Percentiles rank a stretch among this genome's conserved stretches.
phyloP scores from a whole-genome alignment of 2,329 filamentous ascomycete genomes.

The Seiridium unicorne region DNA sequence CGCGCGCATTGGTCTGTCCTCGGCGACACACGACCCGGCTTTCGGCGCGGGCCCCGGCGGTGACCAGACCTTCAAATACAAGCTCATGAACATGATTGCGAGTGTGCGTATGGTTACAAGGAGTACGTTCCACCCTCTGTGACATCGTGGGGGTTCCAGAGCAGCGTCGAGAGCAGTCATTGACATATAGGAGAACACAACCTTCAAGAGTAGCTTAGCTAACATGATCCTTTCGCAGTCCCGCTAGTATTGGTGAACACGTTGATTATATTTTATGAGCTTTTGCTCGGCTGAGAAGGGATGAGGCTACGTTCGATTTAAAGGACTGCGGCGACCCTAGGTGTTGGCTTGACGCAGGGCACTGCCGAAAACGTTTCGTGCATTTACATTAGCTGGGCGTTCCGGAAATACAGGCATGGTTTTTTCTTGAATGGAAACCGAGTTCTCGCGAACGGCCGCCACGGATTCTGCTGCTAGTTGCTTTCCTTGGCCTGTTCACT shows the following conservation, averaged over 20 bases:
- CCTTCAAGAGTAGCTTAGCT: not conserved
- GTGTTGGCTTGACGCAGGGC: not conserved
- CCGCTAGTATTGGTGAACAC: constrained; percentile 82
- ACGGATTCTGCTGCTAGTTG: too few species aligned
- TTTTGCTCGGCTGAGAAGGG: constrained; percentile 61
- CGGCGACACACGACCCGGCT: constrained; percentile 66
- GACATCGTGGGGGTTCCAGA: not conserved
- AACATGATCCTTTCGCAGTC: constrained; percentile 50
- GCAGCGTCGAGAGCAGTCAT: too few species aligned
- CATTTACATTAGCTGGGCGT: constrained; percentile 6
- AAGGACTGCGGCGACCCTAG: not conserved
- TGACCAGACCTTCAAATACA: constrained; percentile 74
- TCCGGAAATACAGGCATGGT: not conserved
- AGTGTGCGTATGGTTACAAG: constrained; percentile 90
- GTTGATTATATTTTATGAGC: constrained; percentile 78
- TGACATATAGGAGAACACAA: too few species aligned
- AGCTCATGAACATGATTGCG: constrained; percentile 85
- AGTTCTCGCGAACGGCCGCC: too few species aligned
- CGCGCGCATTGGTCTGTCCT: constrained; percentile 81
- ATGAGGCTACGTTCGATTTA: not conserved
- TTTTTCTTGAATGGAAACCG: not conserved
- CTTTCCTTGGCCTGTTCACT: too few species aligned
- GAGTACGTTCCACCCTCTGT: constrained; percentile 56
- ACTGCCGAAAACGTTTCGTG: not conserved
- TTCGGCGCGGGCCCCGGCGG: constrained; percentile 70